These are phyloP conservation scores for Pulveroboletus sp. DNA, from an alignment of 768 basidiomycete genomes.

Conservation along the genomic window DNA sequence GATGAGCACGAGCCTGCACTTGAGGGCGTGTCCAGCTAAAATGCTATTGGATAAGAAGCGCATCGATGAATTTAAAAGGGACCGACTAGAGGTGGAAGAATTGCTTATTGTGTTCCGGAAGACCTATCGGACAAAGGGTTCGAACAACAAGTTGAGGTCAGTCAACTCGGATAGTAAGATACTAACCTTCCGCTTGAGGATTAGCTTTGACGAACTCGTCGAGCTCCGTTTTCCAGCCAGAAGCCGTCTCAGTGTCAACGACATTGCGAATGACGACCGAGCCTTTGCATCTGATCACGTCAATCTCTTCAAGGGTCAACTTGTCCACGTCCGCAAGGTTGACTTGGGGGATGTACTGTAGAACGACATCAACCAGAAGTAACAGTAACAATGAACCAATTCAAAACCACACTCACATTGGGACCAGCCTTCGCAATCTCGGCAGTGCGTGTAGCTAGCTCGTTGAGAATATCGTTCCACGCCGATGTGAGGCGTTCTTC, in stretches of 20 bases:
- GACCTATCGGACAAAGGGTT: slow-evolving; percentile 32
- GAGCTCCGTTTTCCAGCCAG: slow-evolving; percentile 55
- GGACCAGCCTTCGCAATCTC: slow-evolving; percentile 47
- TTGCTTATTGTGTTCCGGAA: slow-evolving; percentile 59
- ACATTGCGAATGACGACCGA: slow-evolving; percentile 61
- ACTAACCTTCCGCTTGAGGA: slow-evolving; percentile 50
- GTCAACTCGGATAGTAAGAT: background rate
- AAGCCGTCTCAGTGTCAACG: slow-evolving; percentile 54
- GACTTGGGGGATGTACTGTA: slow-evolving; percentile 61
- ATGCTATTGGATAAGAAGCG: background rate
- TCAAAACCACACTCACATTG: slow-evolving; percentile 36
- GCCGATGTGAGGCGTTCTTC: slow-evolving; percentile 47
- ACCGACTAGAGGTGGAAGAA: slow-evolving; percentile 73
- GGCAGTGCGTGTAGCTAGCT: slow-evolving; percentile 45
- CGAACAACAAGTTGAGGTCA: background rate
- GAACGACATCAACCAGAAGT: background rate
- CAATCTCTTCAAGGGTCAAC: slow-evolving; percentile 44
- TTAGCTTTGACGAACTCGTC: slow-evolving; percentile 57
- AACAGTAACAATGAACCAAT: background rate
- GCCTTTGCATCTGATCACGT: slow-evolving; percentile 52
- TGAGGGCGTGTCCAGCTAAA: slow-evolving; percentile 51
- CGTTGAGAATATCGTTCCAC: slow-evolving; percentile 56
- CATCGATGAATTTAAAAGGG: background rate
- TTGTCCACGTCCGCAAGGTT: slow-evolving; percentile 51
- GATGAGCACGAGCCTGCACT: slow-evolving; percentile 67